Evolutionary conservation across 495 filamentous ascomycete species (phyloP), one percentile per base, ranked within the genome.

Genomic region (Penicillium taxi): DNA sequence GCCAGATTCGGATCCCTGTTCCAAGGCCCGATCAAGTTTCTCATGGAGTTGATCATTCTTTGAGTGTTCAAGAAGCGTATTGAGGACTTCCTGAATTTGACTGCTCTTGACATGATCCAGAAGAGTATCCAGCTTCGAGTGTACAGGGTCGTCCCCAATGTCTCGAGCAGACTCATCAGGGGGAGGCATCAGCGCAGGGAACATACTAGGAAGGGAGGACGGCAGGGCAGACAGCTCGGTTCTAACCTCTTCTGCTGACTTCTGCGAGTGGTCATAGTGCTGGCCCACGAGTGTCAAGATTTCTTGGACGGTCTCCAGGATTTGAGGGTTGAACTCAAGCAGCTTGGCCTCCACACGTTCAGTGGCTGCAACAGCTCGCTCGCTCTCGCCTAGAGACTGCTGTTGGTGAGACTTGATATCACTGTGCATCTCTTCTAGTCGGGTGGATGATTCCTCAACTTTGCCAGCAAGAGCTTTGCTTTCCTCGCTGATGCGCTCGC

Each of bases 41-140:
- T 61, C 57, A 17, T 65, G 63, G 9, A 66, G 55, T 32, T 65
- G 57, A 9, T 61, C 55, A 14, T 54, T 64, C 15, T 64, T 67
- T 2, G 74, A 67, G 17, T 76, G 67, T 26, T 77, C 75, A 14
- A 95, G 72, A 5, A 98, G 72, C 41, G 74, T 77, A 52, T 89
- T 83, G 21, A 98, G 71, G 55, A 94, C 88, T 31, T 86, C 77
- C 18, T 88, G 82, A 6, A 95, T 72, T 17, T 66, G 69, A 5
- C 59, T 59, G 22, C 56, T 58, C 39, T 71, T 67, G 6, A 70
- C 68, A 44, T 75, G 68, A 14, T 75, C 74, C 17, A 95, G 67
- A 6, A 98, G 69, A 44, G 73, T 78, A 56, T 98, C 81, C n/a
- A 98, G 72, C 62, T 95, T 96, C 35, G 80, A 75, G 22, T 87